Evolutionary conservation across 345 rosid genomes (phyloP), one percentile per base, ranked within the genome.

Genomic region (Pseudoturritis turrita): DNA sequence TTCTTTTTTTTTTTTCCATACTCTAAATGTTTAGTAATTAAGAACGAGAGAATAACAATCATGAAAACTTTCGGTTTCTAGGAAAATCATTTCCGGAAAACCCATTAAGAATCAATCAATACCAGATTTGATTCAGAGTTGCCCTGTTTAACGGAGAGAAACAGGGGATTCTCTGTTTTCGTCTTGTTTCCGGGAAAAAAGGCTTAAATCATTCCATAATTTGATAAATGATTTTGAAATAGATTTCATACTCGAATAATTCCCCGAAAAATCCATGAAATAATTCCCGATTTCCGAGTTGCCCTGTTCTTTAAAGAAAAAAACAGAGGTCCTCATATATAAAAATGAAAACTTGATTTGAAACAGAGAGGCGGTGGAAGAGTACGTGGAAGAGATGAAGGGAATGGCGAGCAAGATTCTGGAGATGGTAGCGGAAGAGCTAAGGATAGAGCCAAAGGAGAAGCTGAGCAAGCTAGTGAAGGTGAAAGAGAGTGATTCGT

Each of bases 401-500:
- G 65, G 61, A 50, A 74, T 93, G 85, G 65, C 92, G 43, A 85
- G 88, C 17, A 88, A 83, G 77, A 56, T 93, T 43, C 80, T 88
- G 6, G 92, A 93, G 35, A 31, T 83, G 73, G 79, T 90, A 80
- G 96, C 84, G 2, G 92, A 87, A 22, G 98, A 88, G 5, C 18
- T 93, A 77, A 56, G 50, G 66, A 72, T 90, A 56, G 84, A 77
- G 62, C 84, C 81, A 58, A 80, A 81, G 36, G 77, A 83, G 57
- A 85, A 63, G 75, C 79, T 93, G 13, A 90, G 94, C 60, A 81
- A 76, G 35, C 71, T 90, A 28, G 51, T 93, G 72, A 86, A 68
- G 52, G 92, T 78, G 58, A 84, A 79, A 26, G 82, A 86, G 28
- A 86, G 90, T 29, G 98, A 93, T 81, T 88, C 92, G 15, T 77